Conservation (phyloP, 75 land plant genomes). For the Pinus taeda region DNA sequence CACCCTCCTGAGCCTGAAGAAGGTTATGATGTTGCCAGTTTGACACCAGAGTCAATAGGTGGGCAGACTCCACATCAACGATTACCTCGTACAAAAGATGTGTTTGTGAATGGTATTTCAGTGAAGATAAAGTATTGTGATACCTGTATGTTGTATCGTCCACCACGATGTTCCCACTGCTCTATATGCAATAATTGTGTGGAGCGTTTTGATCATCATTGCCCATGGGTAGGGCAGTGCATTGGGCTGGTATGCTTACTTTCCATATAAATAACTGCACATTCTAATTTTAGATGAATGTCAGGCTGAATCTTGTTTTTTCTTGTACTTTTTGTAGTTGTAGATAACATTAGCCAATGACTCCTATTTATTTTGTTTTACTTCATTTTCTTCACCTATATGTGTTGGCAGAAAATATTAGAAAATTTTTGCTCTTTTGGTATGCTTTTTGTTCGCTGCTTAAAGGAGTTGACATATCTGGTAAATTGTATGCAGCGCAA, state of each 20-base stretch:
- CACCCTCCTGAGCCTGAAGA: slow-evolving; percentile 82
- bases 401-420: neutral
- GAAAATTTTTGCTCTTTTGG: neutral
- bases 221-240: slow-evolving; percentile 89
- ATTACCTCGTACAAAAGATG: slow-evolving; percentile 82
- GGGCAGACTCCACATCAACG: slow-evolving; percentile 61
- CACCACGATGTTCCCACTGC: slow-evolving; percentile 82
- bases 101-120: slow-evolving; percentile 64
- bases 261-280: neutral
- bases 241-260: slow-evolving; percentile 56
- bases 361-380: neutral
- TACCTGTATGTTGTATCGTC: slow-evolving; percentile 93
- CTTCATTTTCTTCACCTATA: neutral
- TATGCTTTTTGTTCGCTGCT: neutral
- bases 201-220: slow-evolving; percentile 74
- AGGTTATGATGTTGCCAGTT: slow-evolving; percentile 27
- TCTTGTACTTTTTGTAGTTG: neutral
- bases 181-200: slow-evolving; percentile 84
- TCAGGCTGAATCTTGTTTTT: neutral
- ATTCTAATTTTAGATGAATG: neutral
- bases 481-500: slow-evolving; percentile 68
- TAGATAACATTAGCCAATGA: neutral
- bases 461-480: neutral
- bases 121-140: slow-evolving; percentile 91
- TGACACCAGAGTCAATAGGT: slow-evolving; percentile 40